These are phyloP conservation scores for Raffaelea albimanens DNA, from an alignment of 2,329 filamentous ascomycete genomes.

Conservation along the genomic window DNA sequence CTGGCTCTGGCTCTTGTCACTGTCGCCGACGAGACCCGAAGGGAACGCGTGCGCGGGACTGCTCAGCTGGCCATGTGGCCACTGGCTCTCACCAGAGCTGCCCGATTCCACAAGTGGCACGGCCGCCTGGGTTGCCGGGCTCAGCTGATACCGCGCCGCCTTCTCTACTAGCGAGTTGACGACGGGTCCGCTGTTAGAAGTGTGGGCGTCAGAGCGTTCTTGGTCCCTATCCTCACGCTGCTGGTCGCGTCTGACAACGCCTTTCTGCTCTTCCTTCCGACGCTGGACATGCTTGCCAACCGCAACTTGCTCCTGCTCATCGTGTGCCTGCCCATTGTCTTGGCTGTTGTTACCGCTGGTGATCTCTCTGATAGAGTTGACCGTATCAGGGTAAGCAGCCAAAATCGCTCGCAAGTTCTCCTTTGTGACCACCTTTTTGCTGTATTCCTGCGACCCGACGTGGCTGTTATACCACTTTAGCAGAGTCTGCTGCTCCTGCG, in stretches of 20 bases:
- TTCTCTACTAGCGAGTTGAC: background rate
- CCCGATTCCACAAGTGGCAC: background rate
- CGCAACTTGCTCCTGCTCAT: background rate
- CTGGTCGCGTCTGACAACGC: too few relatives aligned
- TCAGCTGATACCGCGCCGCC: background rate
- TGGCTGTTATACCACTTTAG: constrained; percentile 31
- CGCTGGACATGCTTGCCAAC: background rate
- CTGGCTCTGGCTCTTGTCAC: background rate
- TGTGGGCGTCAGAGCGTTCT: too few relatives aligned
- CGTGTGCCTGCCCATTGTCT: too few relatives aligned
- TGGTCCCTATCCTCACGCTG: too few relatives aligned
- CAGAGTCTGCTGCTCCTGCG: constrained; percentile 4
- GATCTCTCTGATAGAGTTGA: constrained; percentile 1
- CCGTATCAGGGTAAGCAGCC: constrained; percentile 9
- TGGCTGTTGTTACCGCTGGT: background rate
- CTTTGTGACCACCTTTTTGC: constrained; percentile 16
- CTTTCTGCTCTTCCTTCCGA: background rate
- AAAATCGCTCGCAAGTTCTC: constrained; percentile 10
- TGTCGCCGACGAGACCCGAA: background rate
- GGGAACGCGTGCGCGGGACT: background rate
- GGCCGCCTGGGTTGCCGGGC: background rate
- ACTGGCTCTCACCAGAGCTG: constrained; percentile 3
- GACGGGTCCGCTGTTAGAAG: too few relatives aligned
- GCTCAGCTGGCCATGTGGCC: constrained; percentile 7
- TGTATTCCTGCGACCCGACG: constrained; percentile 15